A percentile compares a stretch with the other conserved stretches of the same genome.
These are phyloP conservation scores for Plasmodium ovale DNA, from an alignment of 169 alveolate species.

Conservation along the genomic window DNA sequence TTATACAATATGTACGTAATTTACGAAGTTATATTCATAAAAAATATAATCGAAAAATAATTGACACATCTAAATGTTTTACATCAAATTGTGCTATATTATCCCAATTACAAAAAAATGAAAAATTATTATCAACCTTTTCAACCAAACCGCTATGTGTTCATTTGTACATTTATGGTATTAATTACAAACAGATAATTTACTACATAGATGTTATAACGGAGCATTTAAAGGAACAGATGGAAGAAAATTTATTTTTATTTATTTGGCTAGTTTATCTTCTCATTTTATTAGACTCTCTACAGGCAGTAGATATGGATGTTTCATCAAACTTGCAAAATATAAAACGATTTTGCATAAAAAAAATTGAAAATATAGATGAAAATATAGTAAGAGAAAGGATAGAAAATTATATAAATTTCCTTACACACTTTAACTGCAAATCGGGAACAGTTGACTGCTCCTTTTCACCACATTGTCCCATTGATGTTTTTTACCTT, in stretches of 20 bases:
- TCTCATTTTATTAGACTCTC: slow-evolving; percentile 44
- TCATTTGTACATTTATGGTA: slow-evolving; percentile 66
- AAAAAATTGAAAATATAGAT: slow-evolving; percentile 9
- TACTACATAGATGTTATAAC: slow-evolving; percentile 41
- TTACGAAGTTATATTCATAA: slow-evolving; percentile 49
- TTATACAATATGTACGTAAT: slow-evolving; percentile 4
- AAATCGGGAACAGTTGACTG: not conserved
- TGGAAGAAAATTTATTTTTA: not conserved
- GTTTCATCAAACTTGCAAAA: slow-evolving; percentile 50
- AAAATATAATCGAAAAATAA: slow-evolving; percentile 52
- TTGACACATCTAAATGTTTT: slow-evolving; percentile 23
- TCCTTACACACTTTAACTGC: slow-evolving; percentile 28
- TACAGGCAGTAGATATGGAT: slow-evolving; percentile 49
- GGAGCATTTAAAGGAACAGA: not conserved
- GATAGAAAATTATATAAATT: not conserved
- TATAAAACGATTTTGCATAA: slow-evolving; percentile 42
- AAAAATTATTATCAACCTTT: slow-evolving; percentile 30
- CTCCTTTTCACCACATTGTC: not conserved
- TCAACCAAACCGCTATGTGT: slow-evolving; percentile 20
- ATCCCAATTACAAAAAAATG: slow-evolving; percentile 18
- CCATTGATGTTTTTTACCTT: slow-evolving; percentile 11
- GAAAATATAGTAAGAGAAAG: not conserved
- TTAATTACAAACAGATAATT: slow-evolving; percentile 39
- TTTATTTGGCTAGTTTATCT: slow-evolving; percentile 39
- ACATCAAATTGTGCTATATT: slow-evolving; percentile 32